Base-by-base conservation (phyloP, 169 alveolate genomes). In the Plasmodium knowlesi region DNA sequence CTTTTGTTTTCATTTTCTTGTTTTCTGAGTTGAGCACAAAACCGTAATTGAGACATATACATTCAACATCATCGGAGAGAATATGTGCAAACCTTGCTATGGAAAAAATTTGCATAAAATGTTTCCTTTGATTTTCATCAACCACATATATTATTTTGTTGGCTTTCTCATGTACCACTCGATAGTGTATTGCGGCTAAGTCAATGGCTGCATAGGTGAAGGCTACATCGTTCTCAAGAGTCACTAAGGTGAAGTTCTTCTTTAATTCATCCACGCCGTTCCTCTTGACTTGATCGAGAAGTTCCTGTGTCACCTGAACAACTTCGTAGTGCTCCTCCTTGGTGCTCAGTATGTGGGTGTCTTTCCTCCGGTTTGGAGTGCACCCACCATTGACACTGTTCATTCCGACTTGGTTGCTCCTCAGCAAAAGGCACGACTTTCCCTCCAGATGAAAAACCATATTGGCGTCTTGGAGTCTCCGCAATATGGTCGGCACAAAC, bases 191-290 rank as follows among this genome's bases (percentile, higher is more conserved):
- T 25, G 97, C 96, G 28, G 97, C 95, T 43, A 96, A 28, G 61
- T 96, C 97, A 53, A 95, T 92, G 19, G 97, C 96, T 41, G 96
- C 96, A 82, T 96, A 96, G 5, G 97, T 96, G 76, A 88, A 92
- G 37, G 95, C 83, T 10, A 96, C 95, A 67, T 95, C 96, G 61
- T 82, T 93, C 32, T 96, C 92, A 25, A 92, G 54, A 53, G 95
- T 91, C 54, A 91, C 6, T 70, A 91, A 34, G 6, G 57, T 34
- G 78, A 70, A 91, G 53, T 82, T 43, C 5, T 91, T 32, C 76
- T 91, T 91, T 30, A 91, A 81, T 70, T 32, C 3, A 12, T 50
- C 41, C 2, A 82, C 83, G 76, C 71, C 95, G 12, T 76, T 76
- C 3, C 39, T 91, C 25, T 16, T 91, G 16, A 50, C 25, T 16